Percentiles rank a stretch among this genome's conserved stretches.
phyloP scores from a whole-genome alignment of 108 stramenopile species.

The Ochromonas danica region DNA sequence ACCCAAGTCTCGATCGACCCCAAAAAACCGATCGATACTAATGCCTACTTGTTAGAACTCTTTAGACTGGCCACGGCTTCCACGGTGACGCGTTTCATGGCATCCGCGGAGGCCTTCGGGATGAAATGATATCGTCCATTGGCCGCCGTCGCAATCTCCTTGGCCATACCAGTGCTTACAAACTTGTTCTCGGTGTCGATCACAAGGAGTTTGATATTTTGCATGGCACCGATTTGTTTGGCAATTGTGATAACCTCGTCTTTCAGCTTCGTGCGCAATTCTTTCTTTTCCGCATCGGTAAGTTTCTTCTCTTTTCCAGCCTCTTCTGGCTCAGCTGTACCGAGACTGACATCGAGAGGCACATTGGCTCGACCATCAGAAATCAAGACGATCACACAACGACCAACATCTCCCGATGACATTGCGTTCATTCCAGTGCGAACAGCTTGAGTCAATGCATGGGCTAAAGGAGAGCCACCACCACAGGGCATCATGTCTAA shows the following conservation, averaged over 20 bases:
- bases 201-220: conserved; percentile 84
- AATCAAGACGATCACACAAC: conserved; percentile 79
- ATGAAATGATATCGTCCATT: conserved; percentile 80
- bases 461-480: conserved; percentile 89
- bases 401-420: conserved; percentile 63
- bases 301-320: conserved; percentile 65
- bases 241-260: conserved; percentile 84
- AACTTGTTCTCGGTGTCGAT: conserved; percentile 96
- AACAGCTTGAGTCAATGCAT: conserved; percentile 73
- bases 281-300: conserved; percentile 76
- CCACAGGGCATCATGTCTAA: conserved; percentile 96
- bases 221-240: conserved; percentile 71
- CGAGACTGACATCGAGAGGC: conserved; percentile 76
- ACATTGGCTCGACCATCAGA: conserved; percentile 95
- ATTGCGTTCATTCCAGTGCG: conserved; percentile 88
- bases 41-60: conserved; percentile 65
- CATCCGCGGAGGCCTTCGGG: conserved; percentile 76
- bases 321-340: conserved; percentile 42
- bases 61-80: conserved; percentile 81
- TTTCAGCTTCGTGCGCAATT: conserved; percentile 79
- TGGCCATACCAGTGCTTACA: conserved; percentile 89
- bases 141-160: conserved; percentile 89
- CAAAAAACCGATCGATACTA: too few species aligned
- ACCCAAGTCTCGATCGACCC: too few species aligned
- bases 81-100: conserved; percentile 72